Conservation (phyloP, 2,329 filamentous ascomycete species). For the Capronia americana region DNA sequence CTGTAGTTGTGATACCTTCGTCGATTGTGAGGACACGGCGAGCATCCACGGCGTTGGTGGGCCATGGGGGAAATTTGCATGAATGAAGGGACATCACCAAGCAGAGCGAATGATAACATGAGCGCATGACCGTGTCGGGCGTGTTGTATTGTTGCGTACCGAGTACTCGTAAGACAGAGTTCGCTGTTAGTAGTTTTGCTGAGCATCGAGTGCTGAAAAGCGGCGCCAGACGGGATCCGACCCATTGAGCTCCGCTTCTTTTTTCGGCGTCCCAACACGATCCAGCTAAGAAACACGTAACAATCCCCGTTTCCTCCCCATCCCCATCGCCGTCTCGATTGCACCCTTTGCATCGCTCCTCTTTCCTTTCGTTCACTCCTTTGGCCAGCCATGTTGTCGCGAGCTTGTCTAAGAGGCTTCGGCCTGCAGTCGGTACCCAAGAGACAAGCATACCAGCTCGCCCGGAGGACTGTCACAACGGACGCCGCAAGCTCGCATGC, state of each 20-base stretch:
- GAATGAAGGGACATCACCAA: slow-evolving; percentile 4
- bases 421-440: slow-evolving; percentile 45
- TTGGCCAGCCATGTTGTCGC: slow-evolving; percentile 36
- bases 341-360: slow-evolving; percentile 20
- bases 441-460: slow-evolving; percentile 54
- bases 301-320: slow-evolving; percentile 18
- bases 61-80: slow-evolving; percentile 9
- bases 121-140: background rate
- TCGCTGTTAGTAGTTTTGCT: background rate
- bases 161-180: background rate
- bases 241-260: slow-evolving; percentile 15
- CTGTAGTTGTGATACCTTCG: slow-evolving; percentile 23
- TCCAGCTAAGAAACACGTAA: slow-evolving; percentile 18
- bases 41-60: slow-evolving; percentile 1
- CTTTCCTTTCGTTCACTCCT: slow-evolving; percentile 17
- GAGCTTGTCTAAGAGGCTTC: slow-evolving; percentile 39
- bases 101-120: slow-evolving; percentile 15
- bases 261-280: slow-evolving; percentile 34
- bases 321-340: slow-evolving; percentile 10
- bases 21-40: slow-evolving; percentile 7
- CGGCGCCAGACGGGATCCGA: slow-evolving; percentile 4
- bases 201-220: background rate
- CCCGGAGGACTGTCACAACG: slow-evolving; percentile 84
- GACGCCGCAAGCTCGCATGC: slow-evolving; percentile 91
- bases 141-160: background rate